Evolutionary conservation across 441 rosid species (phyloP), one percentile per base, ranked within the genome.

Genomic region (Populus hybrid): DNA sequence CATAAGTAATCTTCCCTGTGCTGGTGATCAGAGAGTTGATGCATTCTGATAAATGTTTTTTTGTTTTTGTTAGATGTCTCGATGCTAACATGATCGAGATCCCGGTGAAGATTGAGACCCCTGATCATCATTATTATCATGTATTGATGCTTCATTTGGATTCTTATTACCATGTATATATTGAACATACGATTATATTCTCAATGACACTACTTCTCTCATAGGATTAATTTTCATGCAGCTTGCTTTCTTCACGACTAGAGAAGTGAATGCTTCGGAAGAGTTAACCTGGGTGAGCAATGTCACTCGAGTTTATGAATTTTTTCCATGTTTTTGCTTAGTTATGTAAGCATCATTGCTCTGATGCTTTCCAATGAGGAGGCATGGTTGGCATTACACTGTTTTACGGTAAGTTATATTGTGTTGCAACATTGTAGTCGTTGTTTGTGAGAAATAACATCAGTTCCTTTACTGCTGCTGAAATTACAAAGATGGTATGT

Each of bases 231-330:
- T 42, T 80, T 64, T 72, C 70, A 18, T 85, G 86, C 90, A 97
- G 99, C 85, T 90, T 30, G 98, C 98, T 5, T 95, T 97, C 80
- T 97, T 97, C 83, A 89, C 99, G 16, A 83, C 97, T 32, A 89
- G 98, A 89, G 97, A 92, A 59, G 87, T 95, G 14, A 77, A 84
- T 73, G 93, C 93, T 5, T 72, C 86, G 83, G 99, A 97, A 83
- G 99, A 95, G 90, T 89, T 97, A 42, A 95, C 99, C 36, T 89
- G 98, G 98, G 99, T 97, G 80, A 86, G 99, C 83, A 77, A 76
- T 71, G 59, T 70, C 30, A 50, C 57, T 50, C 6, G 7, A 50
- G 57, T 50, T 50, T 16, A 50, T 50, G 57, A 50, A 5, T 73
- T 24, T 66, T 65, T 50, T 70, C 61, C 36, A 50, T 69, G 26